phyloP scores from a whole-genome alignment of 2,329 filamentous ascomycete species.

The Phyllosticta capitalensis region DNA sequence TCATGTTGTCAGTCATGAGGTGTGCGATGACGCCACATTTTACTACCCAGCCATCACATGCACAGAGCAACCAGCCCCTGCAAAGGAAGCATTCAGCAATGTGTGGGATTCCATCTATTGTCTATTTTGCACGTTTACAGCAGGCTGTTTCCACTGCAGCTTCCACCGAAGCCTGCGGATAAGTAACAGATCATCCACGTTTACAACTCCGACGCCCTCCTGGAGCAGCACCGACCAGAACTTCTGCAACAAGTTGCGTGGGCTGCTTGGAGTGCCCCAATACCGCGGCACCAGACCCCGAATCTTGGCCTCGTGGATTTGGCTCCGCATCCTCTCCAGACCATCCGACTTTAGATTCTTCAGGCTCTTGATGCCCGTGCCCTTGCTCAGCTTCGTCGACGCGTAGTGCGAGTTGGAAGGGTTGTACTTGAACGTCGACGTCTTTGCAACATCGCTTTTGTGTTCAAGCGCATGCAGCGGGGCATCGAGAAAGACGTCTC shows the following conservation, averaged over 20 bases:
- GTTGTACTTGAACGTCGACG: constrained; percentile 19
- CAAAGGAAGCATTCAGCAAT: neutral
- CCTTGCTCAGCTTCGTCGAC: constrained; percentile 17
- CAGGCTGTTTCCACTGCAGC: neutral
- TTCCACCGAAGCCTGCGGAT: neutral
- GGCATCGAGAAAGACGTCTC: constrained; percentile 59
- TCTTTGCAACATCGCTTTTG: constrained; percentile 14
- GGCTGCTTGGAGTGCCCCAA: constrained; percentile 20
- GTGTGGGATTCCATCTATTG: neutral
- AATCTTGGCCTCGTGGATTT: constrained; percentile 16
- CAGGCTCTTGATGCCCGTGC: constrained; percentile 13
- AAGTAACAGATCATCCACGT: constrained; percentile 16
- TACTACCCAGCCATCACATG: neutral
- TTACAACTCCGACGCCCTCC: constrained; percentile 17
- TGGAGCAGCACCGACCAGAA: constrained; percentile 17
- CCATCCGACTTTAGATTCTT: neutral
- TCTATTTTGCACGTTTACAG: neutral
- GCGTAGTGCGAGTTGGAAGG: constrained; percentile 22
- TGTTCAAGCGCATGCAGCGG: constrained; percentile 33
- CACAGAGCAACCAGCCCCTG: neutral
- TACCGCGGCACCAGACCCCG: constrained; percentile 19
- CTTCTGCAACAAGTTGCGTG: constrained; percentile 17
- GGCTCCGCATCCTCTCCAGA: constrained; percentile 12
- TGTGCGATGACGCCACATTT: neutral
- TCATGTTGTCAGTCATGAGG: neutral